phyloP scores from a whole-genome alignment of 352 stramenopile species.

The Phytophthora nicotianae region DNA sequence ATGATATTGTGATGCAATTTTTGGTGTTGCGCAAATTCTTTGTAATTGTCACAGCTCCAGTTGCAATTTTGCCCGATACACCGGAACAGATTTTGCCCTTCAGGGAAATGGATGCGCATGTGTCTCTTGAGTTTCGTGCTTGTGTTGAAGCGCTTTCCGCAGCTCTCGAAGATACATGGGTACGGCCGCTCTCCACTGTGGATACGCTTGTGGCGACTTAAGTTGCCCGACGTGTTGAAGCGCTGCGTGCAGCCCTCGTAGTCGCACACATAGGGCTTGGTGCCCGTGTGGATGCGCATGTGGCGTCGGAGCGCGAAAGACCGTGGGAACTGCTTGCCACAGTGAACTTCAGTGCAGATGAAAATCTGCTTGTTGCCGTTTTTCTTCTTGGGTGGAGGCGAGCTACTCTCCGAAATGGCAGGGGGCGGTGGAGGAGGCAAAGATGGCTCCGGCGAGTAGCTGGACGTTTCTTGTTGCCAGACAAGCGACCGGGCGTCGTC shows the following conservation, averaged over 20 bases:
- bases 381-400: slow-evolving; percentile 42
- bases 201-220: slow-evolving; percentile 89
- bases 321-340: slow-evolving; percentile 84
- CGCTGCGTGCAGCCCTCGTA: slow-evolving; percentile 72
- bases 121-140: slow-evolving; percentile 91
- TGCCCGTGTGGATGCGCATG: slow-evolving; percentile 87
- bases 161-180: slow-evolving; percentile 75
- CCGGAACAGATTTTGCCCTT: slow-evolving; percentile 76
- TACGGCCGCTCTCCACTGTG: slow-evolving; percentile 86
- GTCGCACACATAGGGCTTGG: slow-evolving; percentile 83
- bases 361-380: slow-evolving; percentile 59
- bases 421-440: neutral
- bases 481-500: slow-evolving; percentile 15
- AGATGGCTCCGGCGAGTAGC: neutral
- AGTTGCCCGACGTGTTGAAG: slow-evolving; percentile 89
- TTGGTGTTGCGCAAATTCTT: slow-evolving; percentile 80
- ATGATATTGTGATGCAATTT: slow-evolving; percentile 79
- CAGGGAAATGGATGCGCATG: slow-evolving; percentile 88
- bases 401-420: slow-evolving; percentile 14
- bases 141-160: slow-evolving; percentile 88
- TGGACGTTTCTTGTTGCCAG: slow-evolving; percentile 22
- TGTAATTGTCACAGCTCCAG: slow-evolving; percentile 86
- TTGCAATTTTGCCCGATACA: slow-evolving; percentile 61
- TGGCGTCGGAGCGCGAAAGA: slow-evolving; percentile 85
- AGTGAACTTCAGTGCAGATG: slow-evolving; percentile 76